These are phyloP conservation scores for Aspergillus uvarum DNA, from an alignment of 2,329 filamentous ascomycete species.

Conservation along the genomic window DNA sequence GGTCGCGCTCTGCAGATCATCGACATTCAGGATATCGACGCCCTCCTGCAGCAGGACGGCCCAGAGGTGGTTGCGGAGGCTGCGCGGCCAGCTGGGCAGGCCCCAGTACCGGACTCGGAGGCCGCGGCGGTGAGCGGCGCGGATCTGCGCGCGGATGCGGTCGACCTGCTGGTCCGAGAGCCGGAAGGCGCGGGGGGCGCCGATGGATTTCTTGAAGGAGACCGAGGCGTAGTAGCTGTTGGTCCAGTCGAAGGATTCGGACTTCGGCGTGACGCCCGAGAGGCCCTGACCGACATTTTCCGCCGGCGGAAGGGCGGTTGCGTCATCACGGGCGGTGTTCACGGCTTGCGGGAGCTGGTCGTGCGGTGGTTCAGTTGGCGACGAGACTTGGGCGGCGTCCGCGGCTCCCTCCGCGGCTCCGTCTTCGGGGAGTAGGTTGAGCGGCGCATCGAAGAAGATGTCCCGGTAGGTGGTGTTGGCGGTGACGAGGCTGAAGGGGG, in stretches of 20 bases:
- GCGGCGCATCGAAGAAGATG: slow-evolving; percentile 57
- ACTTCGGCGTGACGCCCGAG: slow-evolving; percentile 39
- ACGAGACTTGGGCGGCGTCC: neutral
- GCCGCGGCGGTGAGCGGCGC: slow-evolving; percentile 51
- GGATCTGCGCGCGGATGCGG: slow-evolving; percentile 53
- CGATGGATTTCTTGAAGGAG: slow-evolving; percentile 52
- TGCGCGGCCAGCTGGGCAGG: slow-evolving; percentile 56
- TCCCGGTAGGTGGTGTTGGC: slow-evolving; percentile 52
- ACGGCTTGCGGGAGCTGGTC: neutral
- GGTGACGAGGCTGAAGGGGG: slow-evolving; percentile 50
- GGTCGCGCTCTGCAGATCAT: slow-evolving; percentile 54
- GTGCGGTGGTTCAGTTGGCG: neutral
- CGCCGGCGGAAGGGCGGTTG: neutral
- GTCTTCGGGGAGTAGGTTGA: slow-evolving; percentile 39
- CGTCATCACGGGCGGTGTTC: neutral
- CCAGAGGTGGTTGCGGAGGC: slow-evolving; percentile 57
- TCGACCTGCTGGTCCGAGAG: slow-evolving; percentile 48
- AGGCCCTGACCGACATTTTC: slow-evolving; percentile 47
- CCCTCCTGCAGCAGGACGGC: slow-evolving; percentile 54
- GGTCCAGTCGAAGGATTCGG: slow-evolving; percentile 45
- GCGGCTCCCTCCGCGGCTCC: slow-evolving; percentile 1
- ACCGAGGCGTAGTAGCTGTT: slow-evolving; percentile 61
- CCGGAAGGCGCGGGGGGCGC: slow-evolving; percentile 50
- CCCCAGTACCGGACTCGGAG: slow-evolving; percentile 60
- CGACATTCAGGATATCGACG: slow-evolving; percentile 58